Evolutionary conservation across 2,329 filamentous ascomycete species (phyloP).

Genomic region (Immersiporthe knoxdaviesiana): DNA sequence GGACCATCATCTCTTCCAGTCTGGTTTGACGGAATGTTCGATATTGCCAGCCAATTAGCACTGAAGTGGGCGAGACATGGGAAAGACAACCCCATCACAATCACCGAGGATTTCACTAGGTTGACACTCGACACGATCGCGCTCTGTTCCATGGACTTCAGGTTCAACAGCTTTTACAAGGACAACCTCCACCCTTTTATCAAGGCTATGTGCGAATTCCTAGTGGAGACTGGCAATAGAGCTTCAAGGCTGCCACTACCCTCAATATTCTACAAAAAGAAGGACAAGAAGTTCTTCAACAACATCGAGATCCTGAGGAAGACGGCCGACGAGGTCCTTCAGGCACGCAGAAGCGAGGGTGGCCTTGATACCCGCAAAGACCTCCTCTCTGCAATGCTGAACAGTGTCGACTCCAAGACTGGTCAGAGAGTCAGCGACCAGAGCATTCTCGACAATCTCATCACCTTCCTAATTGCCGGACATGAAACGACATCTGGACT

Average conservation of each 20-base stretch:
- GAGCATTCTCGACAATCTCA: conserved; percentile 29
- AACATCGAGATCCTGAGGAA: background rate
- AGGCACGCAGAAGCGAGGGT: conserved; percentile 5
- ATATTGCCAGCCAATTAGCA: conserved; percentile 28
- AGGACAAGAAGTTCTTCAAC: background rate
- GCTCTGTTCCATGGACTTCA: conserved; percentile 30
- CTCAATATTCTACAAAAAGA: background rate
- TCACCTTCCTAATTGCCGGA: conserved; percentile 31
- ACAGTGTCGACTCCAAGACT: conserved; percentile 28
- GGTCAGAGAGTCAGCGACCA: conserved; percentile 31
- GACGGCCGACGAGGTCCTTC: background rate
- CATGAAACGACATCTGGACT: conserved; percentile 31
- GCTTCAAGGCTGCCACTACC: background rate
- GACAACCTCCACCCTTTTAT: conserved; percentile 25
- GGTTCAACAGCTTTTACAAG: conserved; percentile 32
- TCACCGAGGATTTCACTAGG: conserved; percentile 13
- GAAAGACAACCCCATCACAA: background rate
- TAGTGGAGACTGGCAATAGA: conserved; percentile 23
- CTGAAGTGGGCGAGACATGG: conserved; percentile 27
- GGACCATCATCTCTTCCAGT: conserved; percentile 23
- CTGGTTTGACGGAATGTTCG: conserved; percentile 28
- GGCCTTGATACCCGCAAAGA: conserved; percentile 21
- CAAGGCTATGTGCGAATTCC: conserved; percentile 22
- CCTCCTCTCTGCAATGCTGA: conserved; percentile 29
- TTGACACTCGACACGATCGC: conserved; percentile 31